phyloP scores from a whole-genome alignment of 148 eudicot genomes.

The Chenopodium suecicum region DNA sequence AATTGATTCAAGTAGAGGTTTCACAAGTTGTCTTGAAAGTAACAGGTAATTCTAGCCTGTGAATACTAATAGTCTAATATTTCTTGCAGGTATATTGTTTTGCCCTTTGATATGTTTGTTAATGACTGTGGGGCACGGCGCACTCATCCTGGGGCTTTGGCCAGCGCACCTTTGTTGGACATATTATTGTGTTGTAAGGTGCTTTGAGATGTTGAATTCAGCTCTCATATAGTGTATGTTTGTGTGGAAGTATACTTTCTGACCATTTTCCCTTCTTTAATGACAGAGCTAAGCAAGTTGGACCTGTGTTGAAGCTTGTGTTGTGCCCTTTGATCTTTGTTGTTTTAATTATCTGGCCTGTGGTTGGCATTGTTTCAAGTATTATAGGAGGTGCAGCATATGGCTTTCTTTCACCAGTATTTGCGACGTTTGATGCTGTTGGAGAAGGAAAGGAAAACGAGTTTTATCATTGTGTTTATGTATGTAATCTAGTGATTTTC shows the following conservation, averaged over 20 bases:
- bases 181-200: constrained; percentile 67
- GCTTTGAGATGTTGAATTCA: neutral
- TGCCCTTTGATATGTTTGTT: constrained; percentile 67
- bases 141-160: constrained; percentile 85
- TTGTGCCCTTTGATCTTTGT: constrained; percentile 43
- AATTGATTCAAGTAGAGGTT: neutral
- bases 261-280: constrained; percentile 5
- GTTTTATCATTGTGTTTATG: constrained; percentile 62
- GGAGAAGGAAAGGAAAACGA: constrained; percentile 70
- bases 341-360: constrained; percentile 64
- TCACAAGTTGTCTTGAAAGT: neutral
- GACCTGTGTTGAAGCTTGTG: constrained; percentile 79
- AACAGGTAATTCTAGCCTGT: neutral
- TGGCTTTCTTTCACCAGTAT: constrained; percentile 82
- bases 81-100: constrained; percentile 65
- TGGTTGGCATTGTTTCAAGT: constrained; percentile 51
- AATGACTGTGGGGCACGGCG: constrained; percentile 57
- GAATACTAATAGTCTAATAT: constrained; percentile 10
- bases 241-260: neutral
- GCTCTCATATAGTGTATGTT: neutral
- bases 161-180: constrained; percentile 71
- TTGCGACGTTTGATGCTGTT: constrained; percentile 87
- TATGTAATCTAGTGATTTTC: constrained; percentile 32
- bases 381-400: constrained; percentile 66
- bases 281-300: constrained; percentile 75